Base-by-base conservation (phyloP, 2,329 filamentous ascomycete species). In the Pseudohalonectria lignicola region DNA sequence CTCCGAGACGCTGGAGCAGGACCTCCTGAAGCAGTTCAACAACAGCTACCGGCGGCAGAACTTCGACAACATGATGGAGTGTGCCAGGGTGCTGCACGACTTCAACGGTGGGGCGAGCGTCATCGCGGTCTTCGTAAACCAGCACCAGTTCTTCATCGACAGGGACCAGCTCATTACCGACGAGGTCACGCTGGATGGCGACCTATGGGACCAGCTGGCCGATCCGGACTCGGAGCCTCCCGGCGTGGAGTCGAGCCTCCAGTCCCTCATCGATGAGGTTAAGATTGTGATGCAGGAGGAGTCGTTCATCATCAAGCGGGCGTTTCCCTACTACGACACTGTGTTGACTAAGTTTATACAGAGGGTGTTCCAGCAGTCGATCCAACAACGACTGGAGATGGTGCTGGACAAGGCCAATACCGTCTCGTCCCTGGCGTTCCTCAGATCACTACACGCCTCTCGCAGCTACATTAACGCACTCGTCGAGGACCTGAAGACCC, bases 141-240 rank as follows among this genome's bases (percentile, higher is more conserved):
- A 98, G 58, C 93, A 98, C 61, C 87, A 94, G 53, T 98, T 98
- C 70, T 98, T 98, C 63, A 95, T 98, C 53, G 92, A 96, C 55
- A 74, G 88, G 19, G 92, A 87, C 48, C 90, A 96, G 57, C 68
- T 98, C 41, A 81, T 94, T 36, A 83, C 82, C 1, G 88, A 94
- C 51, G 88, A 94, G 55, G 76, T 94, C 13, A 73, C 72, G 3
- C 73, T 76, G 11, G 85, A 92, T 49, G 73, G 71, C 41, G 76
- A 86, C 44, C 81, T 78, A 2, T 95, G 90, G 88, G 90, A 96
- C 41, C 80, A 82, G 48, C 69, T 98, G 37, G 90, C 93, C 34
- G 92, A 98, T 53, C 93, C 93, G 0, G 92, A 98, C 60, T 78
- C 85, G 1, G 88, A 94, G 36, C 84, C 88, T 2, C 88, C 90